Percentiles rank a stretch among this genome's conserved stretches.
These are phyloP conservation scores for Crucibulum laeve DNA, from an alignment of 768 basidiomycete species.

Conservation along the genomic window DNA sequence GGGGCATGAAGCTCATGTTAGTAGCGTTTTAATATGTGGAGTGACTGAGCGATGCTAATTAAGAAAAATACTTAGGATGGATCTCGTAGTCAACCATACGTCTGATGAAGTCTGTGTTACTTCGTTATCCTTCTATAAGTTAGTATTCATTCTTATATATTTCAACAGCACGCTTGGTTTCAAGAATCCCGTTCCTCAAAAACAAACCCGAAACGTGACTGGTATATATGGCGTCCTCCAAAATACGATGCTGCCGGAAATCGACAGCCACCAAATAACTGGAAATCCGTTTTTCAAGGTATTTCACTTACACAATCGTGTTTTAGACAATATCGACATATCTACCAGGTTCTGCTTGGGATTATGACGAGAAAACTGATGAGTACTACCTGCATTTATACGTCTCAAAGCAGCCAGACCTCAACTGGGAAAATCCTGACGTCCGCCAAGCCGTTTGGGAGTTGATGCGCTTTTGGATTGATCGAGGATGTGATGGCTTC, in stretches of 20 bases:
- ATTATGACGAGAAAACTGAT: conserved; percentile 55
- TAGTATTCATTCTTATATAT: background rate
- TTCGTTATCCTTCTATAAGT: background rate
- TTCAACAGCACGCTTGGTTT: conserved; percentile 67
- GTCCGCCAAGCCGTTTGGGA: conserved; percentile 58
- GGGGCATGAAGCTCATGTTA: conserved; percentile 69
- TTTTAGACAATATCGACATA: background rate
- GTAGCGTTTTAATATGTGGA: background rate
- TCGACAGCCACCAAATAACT: conserved; percentile 67
- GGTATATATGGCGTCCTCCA: conserved; percentile 74
- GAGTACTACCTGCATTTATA: conserved; percentile 77
- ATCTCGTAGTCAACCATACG: conserved; percentile 73
- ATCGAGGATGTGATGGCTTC: conserved; percentile 72
- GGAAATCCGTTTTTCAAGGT: conserved; percentile 67
- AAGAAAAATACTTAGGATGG: conserved; percentile 45
- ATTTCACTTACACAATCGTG: conserved; percentile 5
- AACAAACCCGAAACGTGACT: conserved; percentile 60
- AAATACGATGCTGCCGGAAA: conserved; percentile 47
- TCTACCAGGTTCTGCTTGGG: conserved; percentile 62
- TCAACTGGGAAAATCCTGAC: conserved; percentile 72
- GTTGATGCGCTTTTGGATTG: conserved; percentile 71
- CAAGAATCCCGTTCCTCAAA: conserved; percentile 45
- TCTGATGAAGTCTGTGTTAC: conserved; percentile 48
- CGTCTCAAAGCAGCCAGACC: conserved; percentile 63
- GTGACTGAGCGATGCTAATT: background rate